Evolutionary conservation across 2,329 filamentous ascomycete genomes (phyloP).

Genomic region (Ophiosphaerella korrae): DNA sequence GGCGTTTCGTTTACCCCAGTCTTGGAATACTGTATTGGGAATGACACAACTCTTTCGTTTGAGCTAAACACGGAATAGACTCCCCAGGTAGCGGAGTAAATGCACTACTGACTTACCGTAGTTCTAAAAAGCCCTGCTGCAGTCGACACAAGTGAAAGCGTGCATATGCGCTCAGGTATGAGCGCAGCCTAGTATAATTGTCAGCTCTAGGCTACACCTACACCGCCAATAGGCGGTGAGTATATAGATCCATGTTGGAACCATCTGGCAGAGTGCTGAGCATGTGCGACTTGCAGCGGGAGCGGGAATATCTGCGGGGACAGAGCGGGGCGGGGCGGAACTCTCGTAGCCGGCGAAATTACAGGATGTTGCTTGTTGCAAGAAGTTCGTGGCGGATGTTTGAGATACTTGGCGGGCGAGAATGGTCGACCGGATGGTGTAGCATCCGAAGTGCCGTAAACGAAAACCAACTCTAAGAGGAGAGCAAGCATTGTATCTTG

Average conservation of each 20-base stretch:
- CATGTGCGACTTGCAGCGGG: not conserved
- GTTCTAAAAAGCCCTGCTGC: conserved; percentile 55
- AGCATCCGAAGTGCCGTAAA: conserved; percentile 24
- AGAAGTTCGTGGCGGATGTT: conserved; percentile 11
- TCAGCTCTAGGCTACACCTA: conserved; percentile 1
- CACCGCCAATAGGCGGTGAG: not conserved
- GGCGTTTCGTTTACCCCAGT: no score
- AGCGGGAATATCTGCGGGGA: conserved; percentile 10
- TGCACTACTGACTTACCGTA: conserved; percentile 30
- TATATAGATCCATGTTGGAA: not conserved
- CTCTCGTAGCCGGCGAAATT: conserved; percentile 16
- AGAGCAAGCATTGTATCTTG: conserved; percentile 15
- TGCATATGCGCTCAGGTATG: conserved; percentile 56
- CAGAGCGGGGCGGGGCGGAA: conserved; percentile 29
- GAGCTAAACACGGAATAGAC: no score
- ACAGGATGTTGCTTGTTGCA: conserved; percentile 29
- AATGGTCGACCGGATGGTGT: conserved; percentile 27
- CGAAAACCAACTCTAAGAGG: not conserved
- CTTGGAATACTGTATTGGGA: no score
- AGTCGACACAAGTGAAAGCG: conserved; percentile 58
- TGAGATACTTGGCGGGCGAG: conserved; percentile 19
- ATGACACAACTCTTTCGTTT: no score
- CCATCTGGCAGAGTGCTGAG: not conserved
- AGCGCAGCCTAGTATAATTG: conserved; percentile 41
- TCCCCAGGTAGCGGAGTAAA: no score